Evolutionary conservation across 352 stramenopile genomes (phyloP).

Genomic region (Globisporangium paroecandrum): DNA sequence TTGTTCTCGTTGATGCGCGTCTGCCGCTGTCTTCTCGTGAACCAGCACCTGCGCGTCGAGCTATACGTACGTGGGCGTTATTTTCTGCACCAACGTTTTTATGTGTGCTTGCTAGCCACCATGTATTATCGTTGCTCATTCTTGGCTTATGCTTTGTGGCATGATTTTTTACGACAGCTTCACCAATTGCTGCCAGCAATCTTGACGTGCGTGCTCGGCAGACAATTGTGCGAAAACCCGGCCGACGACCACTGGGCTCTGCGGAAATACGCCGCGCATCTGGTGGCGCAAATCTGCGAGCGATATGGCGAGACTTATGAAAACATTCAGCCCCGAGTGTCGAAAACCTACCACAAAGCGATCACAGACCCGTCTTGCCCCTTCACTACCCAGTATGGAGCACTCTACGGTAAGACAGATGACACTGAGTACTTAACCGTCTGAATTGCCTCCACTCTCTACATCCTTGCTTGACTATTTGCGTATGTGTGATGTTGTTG

Average conservation of each 20-base stretch:
- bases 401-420: constrained; percentile 72
- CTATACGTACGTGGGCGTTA: constrained; percentile 68
- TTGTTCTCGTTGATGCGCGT: constrained; percentile 87
- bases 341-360: constrained; percentile 89
- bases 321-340: constrained; percentile 89
- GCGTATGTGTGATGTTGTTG: no score
- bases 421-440: neutral
- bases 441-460: neutral
- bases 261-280: constrained; percentile 76
- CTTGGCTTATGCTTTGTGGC: neutral
- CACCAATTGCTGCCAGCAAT: constrained; percentile 93
- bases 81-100: neutral
- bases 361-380: constrained; percentile 71
- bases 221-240: constrained; percentile 84
- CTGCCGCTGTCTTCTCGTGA: constrained; percentile 86
- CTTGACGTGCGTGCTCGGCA: constrained; percentile 90
- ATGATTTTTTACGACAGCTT: constrained; percentile 40
- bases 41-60: constrained; percentile 91
- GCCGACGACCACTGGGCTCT: constrained; percentile 90
- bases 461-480: neutral
- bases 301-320: constrained; percentile 89
- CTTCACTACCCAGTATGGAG: constrained; percentile 90
- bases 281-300: constrained; percentile 82
- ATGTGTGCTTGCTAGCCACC: neutral
- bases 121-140: neutral